A percentile compares a stretch with the other conserved stretches of the same genome.
These are phyloP conservation scores for Xerocomus spinulosus DNA, from an alignment of 768 basidiomycete species.

Conservation along the genomic window DNA sequence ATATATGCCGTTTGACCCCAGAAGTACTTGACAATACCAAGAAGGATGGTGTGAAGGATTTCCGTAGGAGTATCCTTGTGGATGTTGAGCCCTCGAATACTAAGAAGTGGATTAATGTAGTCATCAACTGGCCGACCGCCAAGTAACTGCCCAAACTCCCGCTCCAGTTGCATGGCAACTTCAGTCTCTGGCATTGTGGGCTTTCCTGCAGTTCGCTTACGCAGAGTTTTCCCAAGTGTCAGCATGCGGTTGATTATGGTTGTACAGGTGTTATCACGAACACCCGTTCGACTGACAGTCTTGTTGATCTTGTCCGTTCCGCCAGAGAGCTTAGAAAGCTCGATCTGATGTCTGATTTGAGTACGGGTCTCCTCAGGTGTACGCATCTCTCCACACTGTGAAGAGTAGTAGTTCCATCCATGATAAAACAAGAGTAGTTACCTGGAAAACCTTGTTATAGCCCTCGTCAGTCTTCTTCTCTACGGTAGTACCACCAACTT, in stretches of 20 bases:
- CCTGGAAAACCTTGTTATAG: conserved; percentile 20
- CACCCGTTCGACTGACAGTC: neutral
- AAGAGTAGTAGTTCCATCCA: neutral
- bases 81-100: neutral
- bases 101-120: neutral
- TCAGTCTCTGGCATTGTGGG: neutral
- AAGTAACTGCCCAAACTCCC: neutral
- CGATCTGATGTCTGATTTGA: conserved; percentile 5
- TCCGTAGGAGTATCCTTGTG: neutral
- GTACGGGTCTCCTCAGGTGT: conserved; percentile 1
- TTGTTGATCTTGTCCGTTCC: neutral
- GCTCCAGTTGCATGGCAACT: neutral
- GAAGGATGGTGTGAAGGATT: neutral
- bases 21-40: conserved; percentile 27
- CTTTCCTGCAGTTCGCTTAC: neutral
- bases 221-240: neutral
- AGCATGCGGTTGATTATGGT: neutral
- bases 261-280: neutral
- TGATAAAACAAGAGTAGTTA: neutral
- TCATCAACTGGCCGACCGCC: neutral
- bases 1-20: conserved; percentile 23
- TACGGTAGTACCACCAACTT: conserved; percentile 25
- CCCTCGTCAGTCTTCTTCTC: conserved; percentile 26
- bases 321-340: neutral
- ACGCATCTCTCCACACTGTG: conserved; percentile 4